A percentile compares a stretch with the other conserved stretches of the same genome.
Conservation (phyloP, 768 basidiomycete genomes). For the Hygrophoropsis aurantiaca region DNA sequence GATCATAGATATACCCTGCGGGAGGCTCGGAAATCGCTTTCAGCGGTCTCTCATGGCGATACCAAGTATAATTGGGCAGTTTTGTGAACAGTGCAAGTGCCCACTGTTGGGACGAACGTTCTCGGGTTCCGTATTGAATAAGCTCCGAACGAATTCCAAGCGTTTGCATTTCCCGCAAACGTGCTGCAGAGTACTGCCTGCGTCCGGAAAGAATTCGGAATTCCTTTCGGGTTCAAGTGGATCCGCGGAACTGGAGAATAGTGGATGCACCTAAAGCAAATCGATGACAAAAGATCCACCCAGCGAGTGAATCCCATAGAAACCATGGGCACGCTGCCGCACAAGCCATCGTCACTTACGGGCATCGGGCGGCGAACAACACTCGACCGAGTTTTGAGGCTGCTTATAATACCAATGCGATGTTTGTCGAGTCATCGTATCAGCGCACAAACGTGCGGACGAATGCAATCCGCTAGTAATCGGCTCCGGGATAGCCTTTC, state of each 20-base stretch:
- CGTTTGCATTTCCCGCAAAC: no score
- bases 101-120: conserved; percentile 32
- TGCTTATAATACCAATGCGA: no score
- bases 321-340: background rate
- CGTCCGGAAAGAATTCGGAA: conserved; percentile 14
- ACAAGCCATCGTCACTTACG: no score
- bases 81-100: conserved; percentile 3
- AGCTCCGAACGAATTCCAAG: background rate
- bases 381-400: no score
- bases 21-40: background rate
- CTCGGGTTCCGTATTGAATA: conserved; percentile 4
- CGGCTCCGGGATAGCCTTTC: no score
- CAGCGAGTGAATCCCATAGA: background rate
- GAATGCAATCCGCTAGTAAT: no score
- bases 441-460: no score
- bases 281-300: background rate
- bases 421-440: no score
- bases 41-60: background rate
- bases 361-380: no score
- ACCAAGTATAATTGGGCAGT: background rate
- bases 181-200: background rate
- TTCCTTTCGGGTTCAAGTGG: no score
- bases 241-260: no score
- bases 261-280: no score
- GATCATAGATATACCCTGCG: background rate